Percentiles rank a stretch among this genome's conserved stretches.
Conservation (phyloP, 345 rosid species). For the Hirschfeldia incana region DNA sequence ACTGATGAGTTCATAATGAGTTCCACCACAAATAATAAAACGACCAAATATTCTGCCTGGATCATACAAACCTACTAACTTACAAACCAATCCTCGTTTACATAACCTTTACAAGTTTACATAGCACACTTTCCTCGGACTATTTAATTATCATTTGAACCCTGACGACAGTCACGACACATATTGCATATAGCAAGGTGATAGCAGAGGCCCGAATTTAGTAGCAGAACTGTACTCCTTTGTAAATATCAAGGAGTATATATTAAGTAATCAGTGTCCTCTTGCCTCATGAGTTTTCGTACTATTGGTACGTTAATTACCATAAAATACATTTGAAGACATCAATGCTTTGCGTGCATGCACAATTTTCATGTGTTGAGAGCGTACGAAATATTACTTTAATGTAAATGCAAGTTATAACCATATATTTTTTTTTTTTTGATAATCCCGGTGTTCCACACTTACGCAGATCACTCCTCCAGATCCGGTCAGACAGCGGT, state of each 20-base stretch:
- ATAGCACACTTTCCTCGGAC: constrained; percentile 10
- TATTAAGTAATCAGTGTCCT: constrained; percentile 25
- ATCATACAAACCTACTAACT: constrained; percentile 4
- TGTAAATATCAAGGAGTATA: constrained; percentile 28
- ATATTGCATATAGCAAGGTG: constrained; percentile 34
- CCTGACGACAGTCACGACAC: constrained; percentile 17
- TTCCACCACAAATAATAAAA: constrained; percentile 23
- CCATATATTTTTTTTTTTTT: too few relatives aligned
- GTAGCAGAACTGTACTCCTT: constrained; percentile 21
- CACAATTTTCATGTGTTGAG: constrained; percentile 30
- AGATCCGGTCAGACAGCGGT: too few relatives aligned
- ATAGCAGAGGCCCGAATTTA: constrained; percentile 29
- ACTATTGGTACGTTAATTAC: constrained; percentile 1
- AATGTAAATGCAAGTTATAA: background rate
- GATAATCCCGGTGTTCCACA: too few relatives aligned
- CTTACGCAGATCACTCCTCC: too few relatives aligned
- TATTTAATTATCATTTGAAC: constrained; percentile 9
- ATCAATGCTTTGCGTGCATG: constrained; percentile 35
- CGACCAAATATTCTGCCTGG: background rate
- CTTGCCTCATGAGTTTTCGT: constrained; percentile 7
- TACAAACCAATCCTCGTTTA: constrained; percentile 32
- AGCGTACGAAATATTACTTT: background rate
- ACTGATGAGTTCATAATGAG: too few relatives aligned
- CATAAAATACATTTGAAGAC: constrained; percentile 8
- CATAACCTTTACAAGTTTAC: background rate